Base-by-base conservation (phyloP, 2,329 filamentous ascomycete species). In the Ampelomyces quisqualis region DNA sequence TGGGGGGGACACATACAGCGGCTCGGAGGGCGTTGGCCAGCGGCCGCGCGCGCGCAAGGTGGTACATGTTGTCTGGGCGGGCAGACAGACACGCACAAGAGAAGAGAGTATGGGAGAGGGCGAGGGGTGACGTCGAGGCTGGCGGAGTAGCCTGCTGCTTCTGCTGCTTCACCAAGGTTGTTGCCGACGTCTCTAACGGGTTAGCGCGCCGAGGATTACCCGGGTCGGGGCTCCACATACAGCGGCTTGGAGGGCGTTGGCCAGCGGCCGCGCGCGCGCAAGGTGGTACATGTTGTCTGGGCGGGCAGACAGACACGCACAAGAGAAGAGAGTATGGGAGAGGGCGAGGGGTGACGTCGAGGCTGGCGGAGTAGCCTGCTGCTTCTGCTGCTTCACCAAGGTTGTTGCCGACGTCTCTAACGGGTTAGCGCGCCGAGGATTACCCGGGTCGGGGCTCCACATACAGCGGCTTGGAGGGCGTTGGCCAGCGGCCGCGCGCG, bases 221-320 rank as follows among this genome's bases (percentile, higher is more conserved):
- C 58, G 58, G 49, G 49, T 54, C 29, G 34, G 35, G n/a, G 13
- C 13, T 4, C 4, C 9, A 72, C 78, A 70, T 74, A 90, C 89
- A 78, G 83, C 85, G 70, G 85, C 82, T 73, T 83, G 84, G 71
- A 94, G 73, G 72, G 86, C 86, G 74, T 86, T 83, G 70, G 86
- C 82, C 75, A 91, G 76, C 70, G 86, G 85, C 73, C 86, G 81
- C 56, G 58, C 61, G 76, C 89, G 85, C 70, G 85, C 85, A 70
- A 95, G 76, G 74, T 85, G 93, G 78, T 90, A 94, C 90, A 95
- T 96, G 64, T 63, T 80, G 73, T 60, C 62, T 67, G 62, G 47
- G 49, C 41, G 50, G 34, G 44, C 39, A 58, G 58, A 62, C 57
- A 58, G 57, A 51, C 49, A n/a, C n/a, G n/a, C n/a, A n/a, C n/a